Conservation (phyloP, 169 alveolate species). For the Eimeria praecox region DNA sequence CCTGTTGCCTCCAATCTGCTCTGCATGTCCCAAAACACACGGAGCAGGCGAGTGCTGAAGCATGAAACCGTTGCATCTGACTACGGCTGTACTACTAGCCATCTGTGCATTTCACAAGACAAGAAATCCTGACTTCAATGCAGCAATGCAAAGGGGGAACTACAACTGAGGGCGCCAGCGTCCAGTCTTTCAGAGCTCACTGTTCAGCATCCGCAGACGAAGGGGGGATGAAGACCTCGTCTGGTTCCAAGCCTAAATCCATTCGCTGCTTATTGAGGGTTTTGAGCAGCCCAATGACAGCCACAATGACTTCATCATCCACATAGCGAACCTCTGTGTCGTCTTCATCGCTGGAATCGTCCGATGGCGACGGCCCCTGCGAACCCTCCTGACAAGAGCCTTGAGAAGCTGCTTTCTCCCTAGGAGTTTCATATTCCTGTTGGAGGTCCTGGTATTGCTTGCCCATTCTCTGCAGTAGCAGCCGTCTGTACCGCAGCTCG, state of each 20-base stretch:
- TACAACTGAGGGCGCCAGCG: background rate
- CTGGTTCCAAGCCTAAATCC: constrained; percentile 62
- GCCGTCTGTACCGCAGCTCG: constrained; percentile 67
- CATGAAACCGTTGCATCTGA: background rate
- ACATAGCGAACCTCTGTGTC: constrained; percentile 75
- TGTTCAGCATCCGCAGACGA: constrained; percentile 37
- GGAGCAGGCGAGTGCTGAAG: background rate
- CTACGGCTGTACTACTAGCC: no score
- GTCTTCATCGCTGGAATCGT: constrained; percentile 71
- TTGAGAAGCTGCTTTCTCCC: background rate
- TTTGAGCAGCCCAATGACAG: constrained; percentile 53
- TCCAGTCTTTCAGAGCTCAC: background rate
- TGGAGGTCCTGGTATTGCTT: constrained; percentile 63
- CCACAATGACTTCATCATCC: constrained; percentile 74
- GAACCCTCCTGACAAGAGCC: background rate
- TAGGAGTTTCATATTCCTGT: constrained; percentile 67
- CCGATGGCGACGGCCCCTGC: background rate
- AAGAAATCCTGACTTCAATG: background rate
- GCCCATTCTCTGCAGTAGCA: constrained; percentile 69
- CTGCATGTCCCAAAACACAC: background rate
- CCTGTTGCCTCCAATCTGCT: constrained; percentile 70
- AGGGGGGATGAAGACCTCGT: constrained; percentile 70
- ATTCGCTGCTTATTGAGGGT: constrained; percentile 54
- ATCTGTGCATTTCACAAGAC: background rate
- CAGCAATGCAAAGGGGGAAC: no score